Percentiles rank a stretch among this genome's conserved stretches.
These are phyloP conservation scores for Punica granatum DNA, from an alignment of 345 rosid genomes.

Conservation along the genomic window DNA sequence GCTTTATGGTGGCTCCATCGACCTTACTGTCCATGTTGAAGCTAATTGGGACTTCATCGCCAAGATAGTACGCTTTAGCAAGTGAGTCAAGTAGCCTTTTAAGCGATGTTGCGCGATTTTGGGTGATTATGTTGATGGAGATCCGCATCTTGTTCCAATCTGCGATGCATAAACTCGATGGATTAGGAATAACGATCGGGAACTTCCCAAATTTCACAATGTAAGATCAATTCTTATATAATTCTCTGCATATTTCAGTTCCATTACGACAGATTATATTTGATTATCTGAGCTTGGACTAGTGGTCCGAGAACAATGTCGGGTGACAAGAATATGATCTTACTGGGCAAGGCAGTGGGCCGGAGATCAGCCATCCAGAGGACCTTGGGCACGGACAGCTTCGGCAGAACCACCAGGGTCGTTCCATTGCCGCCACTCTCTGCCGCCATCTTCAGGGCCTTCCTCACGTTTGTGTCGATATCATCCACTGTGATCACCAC, in stretches of 20 bases:
- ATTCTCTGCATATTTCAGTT: too few species aligned
- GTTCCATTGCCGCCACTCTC: constrained; percentile 51
- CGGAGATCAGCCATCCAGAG: constrained; percentile 98
- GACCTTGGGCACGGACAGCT: constrained; percentile 65
- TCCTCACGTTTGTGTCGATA: constrained; percentile 65
- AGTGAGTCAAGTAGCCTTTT: constrained; percentile 73
- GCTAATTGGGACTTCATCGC: constrained; percentile 79
- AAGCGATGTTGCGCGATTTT: constrained; percentile 65
- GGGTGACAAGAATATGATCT: constrained; percentile 17
- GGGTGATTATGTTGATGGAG: constrained; percentile 86
- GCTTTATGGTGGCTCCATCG: constrained; percentile 73
- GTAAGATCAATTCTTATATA: too few species aligned
- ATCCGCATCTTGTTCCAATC: constrained; percentile 95
- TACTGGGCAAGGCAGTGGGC: constrained; percentile 91
- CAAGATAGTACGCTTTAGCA: constrained; percentile 63
- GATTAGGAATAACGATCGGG: too few species aligned
- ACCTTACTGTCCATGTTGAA: constrained; percentile 97
- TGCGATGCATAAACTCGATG: constrained; percentile 21
- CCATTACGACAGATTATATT: too few species aligned
- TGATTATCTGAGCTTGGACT: too few species aligned
- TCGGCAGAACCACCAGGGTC: constrained; percentile 57
- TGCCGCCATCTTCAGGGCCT: constrained; percentile 81
- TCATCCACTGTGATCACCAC: constrained; percentile 75
- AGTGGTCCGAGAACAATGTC: too few species aligned
- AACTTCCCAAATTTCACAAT: too few species aligned